phyloP scores from a whole-genome alignment of 2,329 filamentous ascomycete species.

The Elsinoe fawcettii region DNA sequence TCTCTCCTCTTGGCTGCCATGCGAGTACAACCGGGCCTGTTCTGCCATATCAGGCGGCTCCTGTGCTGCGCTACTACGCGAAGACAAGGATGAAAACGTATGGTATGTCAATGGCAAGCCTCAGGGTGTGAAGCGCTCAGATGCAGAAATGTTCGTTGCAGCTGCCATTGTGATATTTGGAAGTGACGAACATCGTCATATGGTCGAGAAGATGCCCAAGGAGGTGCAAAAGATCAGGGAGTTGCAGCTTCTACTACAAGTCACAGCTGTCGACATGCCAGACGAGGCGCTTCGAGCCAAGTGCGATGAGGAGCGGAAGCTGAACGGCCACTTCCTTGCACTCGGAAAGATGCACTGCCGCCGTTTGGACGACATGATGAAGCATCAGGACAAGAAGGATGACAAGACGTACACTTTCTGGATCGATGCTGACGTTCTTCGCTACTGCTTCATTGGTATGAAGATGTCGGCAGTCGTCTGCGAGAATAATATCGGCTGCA shows the following conservation, averaged over 20 bases:
- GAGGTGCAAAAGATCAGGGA: conserved; percentile 44
- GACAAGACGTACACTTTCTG: conserved; percentile 51
- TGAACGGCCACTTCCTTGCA: conserved; percentile 38
- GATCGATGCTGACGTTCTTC: conserved; percentile 56
- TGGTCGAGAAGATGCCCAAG: conserved; percentile 35
- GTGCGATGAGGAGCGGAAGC: conserved; percentile 36
- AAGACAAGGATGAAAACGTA: conserved; percentile 33
- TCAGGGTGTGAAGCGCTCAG: background rate
- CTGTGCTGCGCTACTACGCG: conserved; percentile 30
- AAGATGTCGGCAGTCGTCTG: conserved; percentile 35
- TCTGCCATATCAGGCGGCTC: conserved; percentile 58
- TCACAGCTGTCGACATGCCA: conserved; percentile 47
- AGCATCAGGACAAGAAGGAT: conserved; percentile 34
- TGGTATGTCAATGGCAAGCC: conserved; percentile 33
- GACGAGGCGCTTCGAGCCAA: conserved; percentile 40
- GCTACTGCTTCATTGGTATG: conserved; percentile 53
- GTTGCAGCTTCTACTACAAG: conserved; percentile 53
- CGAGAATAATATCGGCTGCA: conserved; percentile 25
- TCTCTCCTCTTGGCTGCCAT: conserved; percentile 54
- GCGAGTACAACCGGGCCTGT: conserved; percentile 68
- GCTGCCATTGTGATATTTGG: conserved; percentile 21
- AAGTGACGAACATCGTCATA: conserved; percentile 28
- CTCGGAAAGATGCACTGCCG: conserved; percentile 49
- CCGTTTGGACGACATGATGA: conserved; percentile 35
- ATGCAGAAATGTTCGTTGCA: conserved; percentile 14